Base-by-base conservation (phyloP, 768 basidiomycete genomes). In the Candolleomyces aberdarensis region DNA sequence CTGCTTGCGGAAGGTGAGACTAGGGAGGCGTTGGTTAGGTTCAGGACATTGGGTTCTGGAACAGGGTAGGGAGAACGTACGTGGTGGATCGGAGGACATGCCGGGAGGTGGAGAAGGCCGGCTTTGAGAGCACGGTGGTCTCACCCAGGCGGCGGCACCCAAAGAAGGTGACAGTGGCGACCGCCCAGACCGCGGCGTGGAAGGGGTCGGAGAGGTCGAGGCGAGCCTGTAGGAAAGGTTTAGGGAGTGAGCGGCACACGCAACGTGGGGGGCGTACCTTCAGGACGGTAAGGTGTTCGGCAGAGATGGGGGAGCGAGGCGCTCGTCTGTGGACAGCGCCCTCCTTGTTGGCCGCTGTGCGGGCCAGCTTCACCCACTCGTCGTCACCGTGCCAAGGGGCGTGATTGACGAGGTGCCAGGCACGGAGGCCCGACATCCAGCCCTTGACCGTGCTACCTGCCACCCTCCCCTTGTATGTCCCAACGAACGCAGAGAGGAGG, bases 321-420 rank as follows among this genome's bases (percentile, higher is more conserved):
- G 70, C 60, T 0, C 63, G 51, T 9, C 59, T 58, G 62, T 64
- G 29, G 31, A 15, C 0, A 61, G 72, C 49, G 40, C 70, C 66
- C 53, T 60, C 55, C 64, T 75, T 65, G 52, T 50, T 61, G 7
- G 72, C 60, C 1, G 67, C 22, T 11, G 50, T 40, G 0, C 61
- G 58, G 0, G 66, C 63, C 0, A 71, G 51, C 2, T 66, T 56
- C 0, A 74, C 62, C 67, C 67, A 69, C 1, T 66, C 52, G n/a
- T 72, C 67, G 11, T 69, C 69, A 1, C 75, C 74, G 32, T 63
- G 17, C 80, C 79, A 80, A 0, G 63, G 66, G 2, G 78, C 77
- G 6, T 67, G 55, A 39, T 77, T 66, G 11, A 71, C 3, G 1
- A 69, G 40, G 55, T 82, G 78, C 77, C 78, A 82, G 2, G 65